Base-by-base conservation (phyloP, 1,284 basidiomycete genomes). In the Rhodotorula sp. region DNA sequence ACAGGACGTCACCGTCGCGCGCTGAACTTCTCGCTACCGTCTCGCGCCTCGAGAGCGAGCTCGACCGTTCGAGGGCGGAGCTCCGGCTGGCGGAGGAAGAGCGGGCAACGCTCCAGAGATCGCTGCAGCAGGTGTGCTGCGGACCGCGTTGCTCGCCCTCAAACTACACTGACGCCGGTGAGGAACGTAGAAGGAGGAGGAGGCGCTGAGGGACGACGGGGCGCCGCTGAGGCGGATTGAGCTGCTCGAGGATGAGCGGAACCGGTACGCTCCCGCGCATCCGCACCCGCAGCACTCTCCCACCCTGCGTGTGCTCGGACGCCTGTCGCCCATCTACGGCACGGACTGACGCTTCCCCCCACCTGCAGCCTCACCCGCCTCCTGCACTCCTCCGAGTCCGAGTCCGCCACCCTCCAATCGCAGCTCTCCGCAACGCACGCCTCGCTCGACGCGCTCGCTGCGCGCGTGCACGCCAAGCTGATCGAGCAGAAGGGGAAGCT, bases 401-500 rank as follows among this genome's bases (percentile, higher is more conserved):
- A 60, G 1, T 37, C 53, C 8, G 25, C 50, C 13, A 19, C 61
- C 5, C 64, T 74, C 34, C 13, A 53, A 8, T 5, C 61, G 17
- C 25, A 66, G 34, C 69, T 74, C 53, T 8, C 34, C 3, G 34
- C 66, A 8, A 71, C 58, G 21, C 64, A 69, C 46, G 36, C 53
- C 22, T 50, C 61, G 1, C 39, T 71, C 55, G 73, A 74, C 48
- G 19, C 58, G 5, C 55, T 74, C 21, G 62, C 62, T 2, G 55
- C 25, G 8, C 69, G 69, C 2, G 72, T 71, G 0, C 60, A 61
- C 19, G 41, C n/a, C 15, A 69, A 71, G 39, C 48, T 74, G 25
- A n/a, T 69, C 36, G 69, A 71, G 29, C 72, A 67, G 50, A 32
- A 32, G 27, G 32, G 9, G 12, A 66, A 64, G 41, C 54, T 74